phyloP scores from a whole-genome alignment of 106 monocot genomes.

The Agapanthus africanus region DNA sequence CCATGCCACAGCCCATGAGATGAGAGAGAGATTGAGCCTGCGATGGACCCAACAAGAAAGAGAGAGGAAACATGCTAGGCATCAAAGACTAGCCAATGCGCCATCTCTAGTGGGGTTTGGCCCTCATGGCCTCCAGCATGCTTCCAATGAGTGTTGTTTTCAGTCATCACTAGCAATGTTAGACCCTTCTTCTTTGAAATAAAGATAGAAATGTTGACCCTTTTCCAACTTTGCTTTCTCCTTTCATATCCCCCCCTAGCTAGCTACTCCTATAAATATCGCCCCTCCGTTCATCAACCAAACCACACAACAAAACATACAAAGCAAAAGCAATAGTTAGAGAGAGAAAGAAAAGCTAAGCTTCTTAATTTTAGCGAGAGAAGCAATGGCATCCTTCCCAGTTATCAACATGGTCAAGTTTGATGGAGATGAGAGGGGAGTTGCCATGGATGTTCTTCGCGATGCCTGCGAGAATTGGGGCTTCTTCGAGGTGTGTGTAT shows the following conservation, averaged over 20 bases:
- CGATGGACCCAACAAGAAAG: too few species aligned
- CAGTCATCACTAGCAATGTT: too few species aligned
- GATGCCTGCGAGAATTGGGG: conserved; percentile 68
- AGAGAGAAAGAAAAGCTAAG: not conserved
- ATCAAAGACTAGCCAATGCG: too few species aligned
- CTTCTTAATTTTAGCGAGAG: conserved; percentile 11
- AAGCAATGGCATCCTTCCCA: conserved; percentile 27
- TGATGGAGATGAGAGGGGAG: conserved; percentile 20
- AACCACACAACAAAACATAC: not conserved
- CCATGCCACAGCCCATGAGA: too few species aligned
- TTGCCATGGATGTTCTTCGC: conserved; percentile 34
- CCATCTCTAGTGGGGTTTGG: too few species aligned
- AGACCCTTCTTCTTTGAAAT: too few species aligned
- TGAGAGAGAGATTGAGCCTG: too few species aligned
- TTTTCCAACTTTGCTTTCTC: not conserved
- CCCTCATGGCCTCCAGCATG: too few species aligned
- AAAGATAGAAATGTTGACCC: too few species aligned
- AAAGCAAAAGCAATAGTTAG: not conserved
- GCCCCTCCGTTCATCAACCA: not conserved
- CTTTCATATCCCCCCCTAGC: not conserved
- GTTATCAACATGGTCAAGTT: conserved; percentile 48
- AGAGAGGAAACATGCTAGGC: too few species aligned
- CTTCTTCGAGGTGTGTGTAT: conserved; percentile 72
- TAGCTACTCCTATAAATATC: not conserved
- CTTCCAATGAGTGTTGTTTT: too few species aligned